Base-by-base conservation (phyloP, 2,329 filamentous ascomycete genomes). In the Fusarium nodosum region DNA sequence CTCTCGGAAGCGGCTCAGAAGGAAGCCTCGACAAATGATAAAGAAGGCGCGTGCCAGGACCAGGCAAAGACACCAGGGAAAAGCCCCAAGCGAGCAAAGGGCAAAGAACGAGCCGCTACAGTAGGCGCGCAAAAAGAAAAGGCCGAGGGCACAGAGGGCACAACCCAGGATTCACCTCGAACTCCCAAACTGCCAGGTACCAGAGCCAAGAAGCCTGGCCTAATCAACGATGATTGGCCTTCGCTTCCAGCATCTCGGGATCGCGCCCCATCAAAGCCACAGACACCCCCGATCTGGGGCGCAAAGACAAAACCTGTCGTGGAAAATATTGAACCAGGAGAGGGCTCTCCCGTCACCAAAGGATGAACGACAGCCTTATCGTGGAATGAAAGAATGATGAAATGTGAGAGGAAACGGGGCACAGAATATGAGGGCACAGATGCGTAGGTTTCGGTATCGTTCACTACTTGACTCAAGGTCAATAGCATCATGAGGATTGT, bases 211-310 rank as follows among this genome's bases (percentile, higher is more conserved):
- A 72, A 66, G 26, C 55, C 65, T 34, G 61, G 57, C 2, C 38
- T 74, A 34, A 71, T 69, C 53, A 69, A 57, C 11, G 66, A 75
- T 1, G 70, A 77, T 16, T 78, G 75, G 72, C 74, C 74, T 22
- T 74, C 64, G 8, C 56, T 76, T 38, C 71, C 72, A 28, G 62
- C 56, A 36, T 71, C 74, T 47, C 72, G 73, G 18, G 72, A 74
- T n/a, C 69, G 72, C 11, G 74, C 74, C 6, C 47, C 41, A 16
- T 68, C 73, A 31, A 72, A 72, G 46, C 30, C 72, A 9, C 60
- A 68, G 24, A 64, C 73, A 46, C 63, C 72, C 15, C 66, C 61
- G 12, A 42, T 71, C 26, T 75, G 73, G 73, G 62, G 57, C 31
- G 39, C 42, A 28, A 74, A 67, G 38, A 71, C 60, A 41, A 72